Evolutionary conservation across 306 rosid genomes (phyloP).

Genomic region (Cucurbita ficifolia): DNA sequence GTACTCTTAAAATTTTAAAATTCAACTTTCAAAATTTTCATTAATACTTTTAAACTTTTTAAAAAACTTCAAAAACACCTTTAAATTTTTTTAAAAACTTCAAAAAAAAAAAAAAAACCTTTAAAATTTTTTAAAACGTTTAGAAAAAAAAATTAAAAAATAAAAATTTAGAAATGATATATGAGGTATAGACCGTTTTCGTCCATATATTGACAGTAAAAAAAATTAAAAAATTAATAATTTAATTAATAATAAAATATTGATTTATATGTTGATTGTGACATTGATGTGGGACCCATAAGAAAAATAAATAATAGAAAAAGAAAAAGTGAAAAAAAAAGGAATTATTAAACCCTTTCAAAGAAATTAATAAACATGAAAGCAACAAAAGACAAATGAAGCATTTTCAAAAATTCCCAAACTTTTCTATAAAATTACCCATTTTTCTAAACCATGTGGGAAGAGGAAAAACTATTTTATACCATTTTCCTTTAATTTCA

Average conservation of each 20-base stretch:
- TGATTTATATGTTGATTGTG: not conserved
- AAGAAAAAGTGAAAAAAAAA: not conserved
- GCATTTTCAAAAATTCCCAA: not conserved
- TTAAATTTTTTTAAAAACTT: too few species aligned
- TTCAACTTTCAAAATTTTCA: too few species aligned
- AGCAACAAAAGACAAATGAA: not conserved
- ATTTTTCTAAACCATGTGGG: not conserved
- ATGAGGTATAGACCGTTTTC: too few species aligned
- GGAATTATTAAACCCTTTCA: not conserved
- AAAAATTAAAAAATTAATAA: too few species aligned
- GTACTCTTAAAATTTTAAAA: too few species aligned
- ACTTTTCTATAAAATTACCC: not conserved
- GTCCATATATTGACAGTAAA: not conserved
- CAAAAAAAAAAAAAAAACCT: too few species aligned
- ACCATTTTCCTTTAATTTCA: not conserved
- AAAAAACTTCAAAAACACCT: too few species aligned
- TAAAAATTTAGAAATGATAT: too few species aligned
- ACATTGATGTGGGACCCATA: not conserved
- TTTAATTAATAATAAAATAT: too few species aligned
- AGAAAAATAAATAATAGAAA: not conserved
- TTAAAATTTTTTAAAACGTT: too few species aligned
- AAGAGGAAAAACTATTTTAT: not conserved
- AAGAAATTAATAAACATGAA: not conserved
- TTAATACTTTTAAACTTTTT: too few species aligned
- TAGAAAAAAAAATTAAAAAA: too few species aligned